Conservation (phyloP, 768 basidiomycete genomes). For the Boletus subcaerulescens region DNA sequence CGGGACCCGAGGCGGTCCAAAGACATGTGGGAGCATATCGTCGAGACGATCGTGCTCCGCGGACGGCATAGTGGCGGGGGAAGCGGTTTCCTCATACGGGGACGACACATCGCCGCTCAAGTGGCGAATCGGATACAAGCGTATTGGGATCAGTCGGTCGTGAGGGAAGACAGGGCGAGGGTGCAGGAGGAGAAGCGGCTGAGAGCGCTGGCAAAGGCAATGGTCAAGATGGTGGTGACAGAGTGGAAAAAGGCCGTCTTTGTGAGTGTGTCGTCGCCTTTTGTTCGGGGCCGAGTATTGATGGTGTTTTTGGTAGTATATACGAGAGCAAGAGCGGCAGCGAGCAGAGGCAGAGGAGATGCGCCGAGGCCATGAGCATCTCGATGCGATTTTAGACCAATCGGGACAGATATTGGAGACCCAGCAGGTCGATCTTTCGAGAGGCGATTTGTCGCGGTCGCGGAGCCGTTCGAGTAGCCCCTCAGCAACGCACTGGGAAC, state of each 20-base stretch:
- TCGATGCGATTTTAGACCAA: constrained; percentile 87
- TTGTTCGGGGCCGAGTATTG: not conserved
- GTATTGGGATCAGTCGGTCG: constrained; percentile 72
- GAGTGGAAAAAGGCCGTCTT: constrained; percentile 91
- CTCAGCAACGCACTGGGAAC: constrained; percentile 30
- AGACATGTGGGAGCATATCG: constrained; percentile 61
- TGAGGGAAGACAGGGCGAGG: constrained; percentile 57
- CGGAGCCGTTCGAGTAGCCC: constrained; percentile 59
- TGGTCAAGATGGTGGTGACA: constrained; percentile 62
- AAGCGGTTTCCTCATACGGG: constrained; percentile 20
- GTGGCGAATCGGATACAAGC: constrained; percentile 64
- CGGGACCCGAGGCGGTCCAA: constrained; percentile 26
- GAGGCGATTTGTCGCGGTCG: constrained; percentile 43
- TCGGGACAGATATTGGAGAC: constrained; percentile 84
- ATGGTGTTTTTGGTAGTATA: constrained; percentile 46
- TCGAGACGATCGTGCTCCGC: constrained; percentile 42
- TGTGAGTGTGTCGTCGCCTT: constrained; percentile 42
- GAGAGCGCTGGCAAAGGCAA: constrained; percentile 65
- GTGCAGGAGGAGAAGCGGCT: constrained; percentile 65
- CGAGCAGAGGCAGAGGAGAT: constrained; percentile 73
- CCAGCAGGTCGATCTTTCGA: constrained; percentile 68
- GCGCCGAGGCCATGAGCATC: constrained; percentile 75
- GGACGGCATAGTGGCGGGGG: constrained; percentile 15
- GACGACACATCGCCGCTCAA: constrained; percentile 45
- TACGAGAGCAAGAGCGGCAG: constrained; percentile 66